phyloP scores from a whole-genome alignment of 306 rosid genomes.

The Luffa acutangula region DNA sequence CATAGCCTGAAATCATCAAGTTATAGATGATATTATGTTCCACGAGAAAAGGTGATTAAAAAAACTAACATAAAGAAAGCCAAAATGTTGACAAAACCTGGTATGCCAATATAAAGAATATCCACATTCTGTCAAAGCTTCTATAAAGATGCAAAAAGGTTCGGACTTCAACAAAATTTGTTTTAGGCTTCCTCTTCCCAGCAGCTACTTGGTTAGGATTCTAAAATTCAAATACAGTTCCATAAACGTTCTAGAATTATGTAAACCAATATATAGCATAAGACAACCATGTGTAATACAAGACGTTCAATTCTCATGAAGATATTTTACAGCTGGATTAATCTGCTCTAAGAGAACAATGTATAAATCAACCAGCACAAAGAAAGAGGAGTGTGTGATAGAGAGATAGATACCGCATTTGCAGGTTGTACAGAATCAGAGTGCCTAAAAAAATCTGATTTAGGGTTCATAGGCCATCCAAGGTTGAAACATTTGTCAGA shows the following conservation, averaged over 20 bases:
- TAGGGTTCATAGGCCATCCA: conserved; percentile 68
- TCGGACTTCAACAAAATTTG: conserved; percentile 93
- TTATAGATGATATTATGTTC: background rate
- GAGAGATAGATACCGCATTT: conserved; percentile 34
- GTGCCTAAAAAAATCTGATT: conserved; percentile 72
- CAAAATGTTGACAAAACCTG: conserved; percentile 45
- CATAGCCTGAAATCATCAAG: conserved; percentile 68
- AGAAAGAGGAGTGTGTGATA: background rate
- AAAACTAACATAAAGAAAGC: conserved; percentile 7
- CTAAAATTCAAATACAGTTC: conserved; percentile 34
- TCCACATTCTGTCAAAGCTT: conserved; percentile 99
- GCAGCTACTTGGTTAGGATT: conserved; percentile 33
- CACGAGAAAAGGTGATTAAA: conserved; percentile 3
- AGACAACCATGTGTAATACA: background rate
- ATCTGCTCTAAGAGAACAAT: background rate
- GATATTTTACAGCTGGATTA: background rate
- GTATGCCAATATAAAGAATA: conserved; percentile 83
- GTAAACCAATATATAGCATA: background rate
- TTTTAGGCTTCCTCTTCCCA: conserved; percentile 78
- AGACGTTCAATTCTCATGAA: background rate
- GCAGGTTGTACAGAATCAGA: conserved; percentile 34
- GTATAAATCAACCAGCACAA: conserved; percentile 4
- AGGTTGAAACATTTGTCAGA: conserved; percentile 64
- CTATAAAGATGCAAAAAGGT: conserved; percentile 83
- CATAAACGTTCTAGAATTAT: background rate